These are phyloP conservation scores for Periglandula ipomoeae DNA, from an alignment of 2,329 filamentous ascomycete genomes.

Conservation along the genomic window DNA sequence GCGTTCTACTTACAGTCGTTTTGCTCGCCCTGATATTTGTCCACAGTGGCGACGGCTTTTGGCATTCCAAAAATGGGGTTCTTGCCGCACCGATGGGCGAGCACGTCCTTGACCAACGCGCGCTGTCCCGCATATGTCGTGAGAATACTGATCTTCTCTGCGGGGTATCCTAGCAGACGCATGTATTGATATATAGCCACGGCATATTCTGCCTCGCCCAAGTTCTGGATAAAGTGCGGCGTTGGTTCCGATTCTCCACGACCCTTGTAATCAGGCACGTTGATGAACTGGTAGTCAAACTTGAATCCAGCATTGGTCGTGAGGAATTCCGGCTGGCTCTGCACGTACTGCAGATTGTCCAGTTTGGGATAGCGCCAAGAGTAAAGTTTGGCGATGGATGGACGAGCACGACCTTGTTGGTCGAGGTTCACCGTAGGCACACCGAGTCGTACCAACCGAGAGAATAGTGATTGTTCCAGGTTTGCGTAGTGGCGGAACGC, in stretches of 20 bases:
- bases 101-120: conserved; percentile 78
- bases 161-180: conserved; percentile 88
- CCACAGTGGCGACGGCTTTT: conserved; percentile 84
- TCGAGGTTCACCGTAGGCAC: conserved; percentile 88
- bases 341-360: conserved; percentile 68
- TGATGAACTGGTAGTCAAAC: conserved; percentile 93
- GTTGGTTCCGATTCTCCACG: conserved; percentile 81
- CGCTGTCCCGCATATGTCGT: conserved; percentile 90
- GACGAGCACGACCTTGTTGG: conserved; percentile 83
- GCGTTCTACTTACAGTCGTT: conserved; percentile 75
- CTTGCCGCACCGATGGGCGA: conserved; percentile 72
- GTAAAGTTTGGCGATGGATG: conserved; percentile 82
- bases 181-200: conserved; percentile 97
- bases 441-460: conserved; percentile 78
- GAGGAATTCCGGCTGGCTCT: conserved; percentile 60
- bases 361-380: conserved; percentile 84
- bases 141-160: conserved; percentile 73
- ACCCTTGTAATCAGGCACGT: conserved; percentile 89
- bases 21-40: conserved; percentile 98
- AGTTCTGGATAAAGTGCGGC: conserved; percentile 91
- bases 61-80: conserved; percentile 84
- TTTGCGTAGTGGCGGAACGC: conserved; percentile 94
- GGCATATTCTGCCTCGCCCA: conserved; percentile 94
- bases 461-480: conserved; percentile 91
- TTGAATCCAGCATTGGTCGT: conserved; percentile 84